Conservation (phyloP, 2,329 filamentous ascomycete species). For the Colletotrichum ledebouriae region DNA sequence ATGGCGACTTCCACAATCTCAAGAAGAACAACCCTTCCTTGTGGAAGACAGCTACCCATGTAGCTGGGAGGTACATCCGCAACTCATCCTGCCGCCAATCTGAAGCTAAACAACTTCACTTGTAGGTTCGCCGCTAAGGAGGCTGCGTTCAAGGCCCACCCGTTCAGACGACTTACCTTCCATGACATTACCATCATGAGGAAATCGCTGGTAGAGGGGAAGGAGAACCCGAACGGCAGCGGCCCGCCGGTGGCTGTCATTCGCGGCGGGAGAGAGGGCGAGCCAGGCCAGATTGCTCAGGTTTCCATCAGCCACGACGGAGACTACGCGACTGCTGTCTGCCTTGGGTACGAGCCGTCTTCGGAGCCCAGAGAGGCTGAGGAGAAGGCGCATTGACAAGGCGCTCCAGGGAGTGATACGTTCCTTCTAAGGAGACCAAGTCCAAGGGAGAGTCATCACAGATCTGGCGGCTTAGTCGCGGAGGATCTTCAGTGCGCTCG, state of each 20-base stretch:
- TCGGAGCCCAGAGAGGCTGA: not conserved
- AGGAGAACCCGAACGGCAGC: conserved; percentile 49
- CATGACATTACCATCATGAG: conserved; percentile 68
- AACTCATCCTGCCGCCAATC: not conserved
- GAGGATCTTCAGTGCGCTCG: too few relatives aligned
- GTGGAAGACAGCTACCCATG: conserved; percentile 56
- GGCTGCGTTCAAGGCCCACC: conserved; percentile 79
- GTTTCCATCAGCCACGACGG: conserved; percentile 91
- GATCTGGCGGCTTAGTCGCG: too few relatives aligned
- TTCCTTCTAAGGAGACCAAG: too few relatives aligned
- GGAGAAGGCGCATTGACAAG: not conserved
- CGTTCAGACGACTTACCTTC: conserved; percentile 69
- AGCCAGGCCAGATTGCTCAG: conserved; percentile 68
- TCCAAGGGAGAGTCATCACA: too few relatives aligned
- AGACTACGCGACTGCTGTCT: conserved; percentile 82
- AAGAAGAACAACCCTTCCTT: conserved; percentile 45
- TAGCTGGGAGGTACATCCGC: conserved; percentile 58
- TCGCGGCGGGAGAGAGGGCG: conserved; percentile 47
- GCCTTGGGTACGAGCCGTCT: conserved; percentile 62
- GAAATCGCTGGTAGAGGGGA: conserved; percentile 42
- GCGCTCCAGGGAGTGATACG: too few relatives aligned
- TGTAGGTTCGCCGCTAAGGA: conserved; percentile 79
- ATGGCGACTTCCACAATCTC: conserved; percentile 21
- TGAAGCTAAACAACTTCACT: not conserved
- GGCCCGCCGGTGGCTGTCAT: conserved; percentile 62